Conservation (phyloP, 768 basidiomycete species). For the Hygrophoropsis aurantiaca region DNA sequence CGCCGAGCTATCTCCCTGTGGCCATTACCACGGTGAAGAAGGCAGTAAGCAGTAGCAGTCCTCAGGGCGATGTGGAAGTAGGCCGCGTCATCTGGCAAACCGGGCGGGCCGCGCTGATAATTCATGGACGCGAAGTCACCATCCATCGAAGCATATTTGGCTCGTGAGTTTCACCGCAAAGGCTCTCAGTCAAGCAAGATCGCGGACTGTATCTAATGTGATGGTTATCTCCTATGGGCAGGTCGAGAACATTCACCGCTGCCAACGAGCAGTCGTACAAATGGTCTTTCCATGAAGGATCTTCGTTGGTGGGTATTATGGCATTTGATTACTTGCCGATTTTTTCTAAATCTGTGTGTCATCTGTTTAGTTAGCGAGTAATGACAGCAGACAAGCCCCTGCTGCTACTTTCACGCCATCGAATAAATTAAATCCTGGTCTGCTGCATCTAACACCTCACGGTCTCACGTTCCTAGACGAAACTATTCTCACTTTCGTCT, state of each 20-base stretch:
- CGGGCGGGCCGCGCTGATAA: constrained; percentile 25
- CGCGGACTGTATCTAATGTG: background rate
- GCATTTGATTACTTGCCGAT: constrained; percentile 1
- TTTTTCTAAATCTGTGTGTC: background rate
- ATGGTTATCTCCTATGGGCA: constrained; percentile 1
- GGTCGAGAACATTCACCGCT: constrained; percentile 32
- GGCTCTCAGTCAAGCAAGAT: background rate
- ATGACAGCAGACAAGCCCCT: constrained; percentile 32
- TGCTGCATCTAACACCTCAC: constrained; percentile 33
- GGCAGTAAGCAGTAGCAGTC: constrained; percentile 23
- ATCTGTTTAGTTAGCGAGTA: constrained; percentile 28
- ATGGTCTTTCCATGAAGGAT: constrained; percentile 33
- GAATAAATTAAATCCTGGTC: constrained; percentile 22
- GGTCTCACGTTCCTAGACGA: constrained; percentile 30
- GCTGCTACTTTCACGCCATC: constrained; percentile 28
- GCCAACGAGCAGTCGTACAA: constrained; percentile 34
- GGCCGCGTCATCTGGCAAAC: constrained; percentile 31
- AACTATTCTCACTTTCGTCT: constrained; percentile 32
- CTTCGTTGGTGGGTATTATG: constrained; percentile 22
- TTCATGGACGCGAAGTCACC: constrained; percentile 26
- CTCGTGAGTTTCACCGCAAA: constrained; percentile 21
- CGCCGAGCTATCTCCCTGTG: constrained; percentile 13
- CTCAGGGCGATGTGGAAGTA: constrained; percentile 21
- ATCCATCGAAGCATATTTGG: constrained; percentile 23
- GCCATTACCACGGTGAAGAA: constrained; percentile 23